Base-by-base conservation (phyloP, 345 rosid genomes). In the Bruguiera sexangula region DNA sequence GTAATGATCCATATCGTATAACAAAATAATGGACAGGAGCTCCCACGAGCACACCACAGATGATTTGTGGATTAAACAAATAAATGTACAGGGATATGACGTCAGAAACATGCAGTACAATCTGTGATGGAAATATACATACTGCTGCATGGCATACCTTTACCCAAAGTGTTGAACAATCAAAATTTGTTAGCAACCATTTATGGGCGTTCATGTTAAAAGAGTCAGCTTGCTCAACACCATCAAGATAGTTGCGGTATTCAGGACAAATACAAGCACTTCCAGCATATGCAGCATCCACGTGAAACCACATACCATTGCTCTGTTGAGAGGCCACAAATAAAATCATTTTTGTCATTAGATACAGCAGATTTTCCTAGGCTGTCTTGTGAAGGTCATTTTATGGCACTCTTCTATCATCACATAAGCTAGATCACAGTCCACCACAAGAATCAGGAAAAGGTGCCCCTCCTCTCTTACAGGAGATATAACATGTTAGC, bases 261-360 rank as follows among this genome's bases (percentile, higher is more conserved):
- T 93, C 97, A 8, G 97, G 92, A 85, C 97, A 91, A 69, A 93
- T 76, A 64, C 98, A 93, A 27, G 97, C 92, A 78, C 94, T 91
- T 83, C 94, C 98, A 66, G 98, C 97, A 62, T 93, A 91, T 5
- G 97, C 97, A 67, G 96, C 94, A 82, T 91, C 98, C 73, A 89
- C 84, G 63, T 91, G 98, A 79, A 91, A 84, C 97, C 97, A 91
- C 63, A 93, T 77, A 69, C 70, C 89, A 67, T 88, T 76, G 60
- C 75, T 81, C 97, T 93, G 84, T 73, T 67, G 65, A 65, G 66
- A 69, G 62, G n/a, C 62, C 60, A 69, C 31, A 43, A 46, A 73
- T 56, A 36, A 5, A 69, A 31, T 18, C 50, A 51, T 15, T n/a
- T 39, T 65, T 66, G 62, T 62, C 57, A 24, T 15, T n/a, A 56